Evolutionary conservation across 768 basidiomycete genomes (phyloP), one percentile per base, ranked within the genome.

Genomic region (Leccinum aurantiacum): DNA sequence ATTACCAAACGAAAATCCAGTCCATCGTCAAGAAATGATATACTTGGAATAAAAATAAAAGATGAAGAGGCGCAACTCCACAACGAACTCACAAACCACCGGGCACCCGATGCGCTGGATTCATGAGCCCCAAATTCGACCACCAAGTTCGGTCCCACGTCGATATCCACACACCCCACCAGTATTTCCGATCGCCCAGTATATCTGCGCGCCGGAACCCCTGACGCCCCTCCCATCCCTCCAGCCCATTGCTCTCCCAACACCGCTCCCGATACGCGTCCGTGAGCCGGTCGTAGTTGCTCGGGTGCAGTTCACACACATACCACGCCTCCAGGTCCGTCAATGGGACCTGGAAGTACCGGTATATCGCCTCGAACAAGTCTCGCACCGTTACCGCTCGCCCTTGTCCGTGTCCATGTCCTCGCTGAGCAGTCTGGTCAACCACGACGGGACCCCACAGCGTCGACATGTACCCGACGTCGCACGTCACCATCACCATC

Each of bases 401-500:
- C 11, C 41, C 41, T n/a, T 19, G n/a, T n/a, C 17, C 17, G 10
- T 66, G 61, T 10, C 41, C 41, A 9, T 19, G 41, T 8, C 38
- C 8, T 8, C 17, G 17, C 9, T 10, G n/a, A 44, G 41, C 41
- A n/a, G 63, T 61, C 10, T 71, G 74, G 10, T 78, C 65, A 53
- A 85, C 65, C 41, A 77, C 60, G 58, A 87, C 78, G 1, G 81
- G 80, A 2, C 83, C 82, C 86, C 87, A 80, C 46, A 72, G 67
- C 4, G 63, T 63, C 4, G 65, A 64, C 67, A 71, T 63, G 59
- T 63, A 25, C 10, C 63, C 68, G 13, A 62, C 38, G 35, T 68
- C 66, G 49, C 71, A 70, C 4, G 60, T 58, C 14, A 78, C 67
- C 15, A 67, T 46, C 53, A 77, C 25, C 11, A 29, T 66, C 4